Evolutionary conservation across 1,284 basidiomycete species (phyloP).

Genomic region (Trichosporon faecale): DNA sequence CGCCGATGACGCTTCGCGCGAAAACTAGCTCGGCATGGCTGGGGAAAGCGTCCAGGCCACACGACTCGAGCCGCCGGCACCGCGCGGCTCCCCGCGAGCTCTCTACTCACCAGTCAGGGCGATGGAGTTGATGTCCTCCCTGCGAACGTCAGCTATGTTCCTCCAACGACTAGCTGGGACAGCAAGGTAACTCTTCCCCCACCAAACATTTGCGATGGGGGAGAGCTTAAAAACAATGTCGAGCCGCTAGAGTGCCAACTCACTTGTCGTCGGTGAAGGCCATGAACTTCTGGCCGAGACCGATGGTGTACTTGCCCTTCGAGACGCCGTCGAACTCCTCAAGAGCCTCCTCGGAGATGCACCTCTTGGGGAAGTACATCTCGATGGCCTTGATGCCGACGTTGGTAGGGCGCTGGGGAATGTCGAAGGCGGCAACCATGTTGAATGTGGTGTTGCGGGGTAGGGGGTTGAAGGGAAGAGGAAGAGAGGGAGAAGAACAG

Average conservation of each 20-base stretch:
- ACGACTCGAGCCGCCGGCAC: neutral
- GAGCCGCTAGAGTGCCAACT: constrained; percentile 22
- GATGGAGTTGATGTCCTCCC: constrained; percentile 98
- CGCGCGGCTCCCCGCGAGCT: neutral
- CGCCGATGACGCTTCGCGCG: neutral
- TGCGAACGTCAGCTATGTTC: constrained; percentile 15
- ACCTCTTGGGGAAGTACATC: constrained; percentile 90
- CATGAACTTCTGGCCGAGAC: constrained; percentile 97
- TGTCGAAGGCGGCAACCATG: constrained; percentile 39
- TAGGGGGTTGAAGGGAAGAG: neutral
- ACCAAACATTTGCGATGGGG: neutral
- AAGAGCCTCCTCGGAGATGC: constrained; percentile 90
- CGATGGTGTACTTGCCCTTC: constrained; percentile 98
- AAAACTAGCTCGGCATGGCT: neutral
- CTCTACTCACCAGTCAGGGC: constrained; percentile 71
- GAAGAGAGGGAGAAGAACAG: neutral
- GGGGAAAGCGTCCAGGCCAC: neutral
- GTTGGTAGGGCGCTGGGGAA: constrained; percentile 70
- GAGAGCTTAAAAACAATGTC: neutral
- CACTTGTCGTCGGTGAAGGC: constrained; percentile 88
- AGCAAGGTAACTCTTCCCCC: neutral
- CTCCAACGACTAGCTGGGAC: neutral
- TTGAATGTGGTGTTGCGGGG: constrained; percentile 14
- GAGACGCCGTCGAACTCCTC: constrained; percentile 94
- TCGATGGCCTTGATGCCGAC: constrained; percentile 90